Percentiles rank a stretch among this genome's conserved stretches.
Evolutionary conservation across 2,329 filamentous ascomycete species (phyloP).

Genomic region (Fusarium verticillioides): DNA sequence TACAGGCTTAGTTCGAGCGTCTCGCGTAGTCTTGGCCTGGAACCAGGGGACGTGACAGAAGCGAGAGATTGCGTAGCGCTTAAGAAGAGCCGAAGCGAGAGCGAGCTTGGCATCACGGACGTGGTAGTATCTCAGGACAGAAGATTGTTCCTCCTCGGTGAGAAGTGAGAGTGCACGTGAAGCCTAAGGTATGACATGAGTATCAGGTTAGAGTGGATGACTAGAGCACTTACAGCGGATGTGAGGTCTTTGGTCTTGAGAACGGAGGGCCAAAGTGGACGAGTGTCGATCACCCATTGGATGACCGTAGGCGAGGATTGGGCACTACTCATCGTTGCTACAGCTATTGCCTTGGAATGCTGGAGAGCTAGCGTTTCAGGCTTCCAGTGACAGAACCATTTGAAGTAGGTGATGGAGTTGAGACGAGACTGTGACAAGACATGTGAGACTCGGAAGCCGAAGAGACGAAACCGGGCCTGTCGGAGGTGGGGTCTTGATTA

Average conservation of each 20-base stretch:
- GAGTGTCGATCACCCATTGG: conserved; percentile 72
- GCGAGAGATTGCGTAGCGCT: conserved; percentile 74
- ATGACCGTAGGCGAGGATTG: conserved; percentile 54
- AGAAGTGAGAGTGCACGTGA: conserved; percentile 65
- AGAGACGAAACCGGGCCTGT: conserved; percentile 30
- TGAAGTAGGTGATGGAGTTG: not conserved
- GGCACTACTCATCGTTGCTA: conserved; percentile 21
- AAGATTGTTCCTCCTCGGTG: conserved; percentile 63
- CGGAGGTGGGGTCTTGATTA: conserved; percentile 29
- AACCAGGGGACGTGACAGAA: conserved; percentile 70
- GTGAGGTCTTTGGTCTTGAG: conserved; percentile 60
- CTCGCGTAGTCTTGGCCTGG: conserved; percentile 65
- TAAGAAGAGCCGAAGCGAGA: conserved; percentile 77
- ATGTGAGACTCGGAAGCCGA: conserved; percentile 36
- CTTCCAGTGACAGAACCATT: not conserved
- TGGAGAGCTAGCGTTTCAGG: not conserved
- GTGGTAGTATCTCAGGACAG: conserved; percentile 71
- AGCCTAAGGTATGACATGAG: conserved; percentile 54
- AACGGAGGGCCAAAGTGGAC: conserved; percentile 65
- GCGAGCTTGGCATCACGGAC: conserved; percentile 79
- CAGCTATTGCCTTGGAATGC: not conserved
- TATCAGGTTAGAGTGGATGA: not conserved
- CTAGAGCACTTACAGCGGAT: conserved; percentile 53
- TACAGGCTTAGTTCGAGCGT: conserved; percentile 65
- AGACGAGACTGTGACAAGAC: conserved; percentile 16